These are phyloP conservation scores for Papiliotrema nemorosa DNA, from an alignment of 1,284 basidiomycete species.

Conservation along the genomic window DNA sequence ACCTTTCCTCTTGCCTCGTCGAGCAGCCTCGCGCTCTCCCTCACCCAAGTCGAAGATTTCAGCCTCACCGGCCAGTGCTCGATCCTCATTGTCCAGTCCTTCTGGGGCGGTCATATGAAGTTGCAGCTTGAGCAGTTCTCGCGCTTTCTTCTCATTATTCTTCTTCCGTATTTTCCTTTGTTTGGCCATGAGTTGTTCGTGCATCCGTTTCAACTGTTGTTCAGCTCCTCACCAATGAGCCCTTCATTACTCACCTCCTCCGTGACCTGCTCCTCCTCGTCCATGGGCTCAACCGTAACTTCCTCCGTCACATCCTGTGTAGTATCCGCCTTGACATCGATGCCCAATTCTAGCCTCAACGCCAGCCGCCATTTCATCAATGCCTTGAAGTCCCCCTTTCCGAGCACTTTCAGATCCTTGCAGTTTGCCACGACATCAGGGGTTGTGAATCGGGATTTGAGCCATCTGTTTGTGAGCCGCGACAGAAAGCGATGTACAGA, in stretches of 20 bases:
- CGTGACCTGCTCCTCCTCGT: conserved; percentile 83
- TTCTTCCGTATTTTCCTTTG: conserved; percentile 78
- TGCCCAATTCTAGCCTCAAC: conserved; percentile 78
- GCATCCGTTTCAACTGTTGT: conserved; percentile 58
- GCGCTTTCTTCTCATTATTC: conserved; percentile 83
- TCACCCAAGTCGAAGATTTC: conserved; percentile 81
- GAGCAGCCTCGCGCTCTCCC: conserved; percentile 56
- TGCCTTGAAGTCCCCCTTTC: conserved; percentile 94
- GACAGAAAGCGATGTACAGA: too few relatives aligned
- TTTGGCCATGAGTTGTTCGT: conserved; percentile 69
- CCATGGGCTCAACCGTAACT: conserved; percentile 70
- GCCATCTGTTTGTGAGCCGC: too few relatives aligned
- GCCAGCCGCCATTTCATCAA: conserved; percentile 86
- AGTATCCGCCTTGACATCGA: conserved; percentile 71
- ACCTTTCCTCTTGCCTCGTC: conserved; percentile 50
- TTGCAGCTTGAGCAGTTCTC: conserved; percentile 91
- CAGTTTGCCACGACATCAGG: conserved; percentile 77
- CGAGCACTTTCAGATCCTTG: conserved; percentile 92
- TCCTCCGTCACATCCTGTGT: conserved; percentile 72
- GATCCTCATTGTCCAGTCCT: conserved; percentile 75
- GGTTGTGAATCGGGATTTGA: conserved; percentile 67
- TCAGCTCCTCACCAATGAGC: neutral
- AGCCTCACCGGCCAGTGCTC: conserved; percentile 57
- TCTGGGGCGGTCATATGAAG: conserved; percentile 97
- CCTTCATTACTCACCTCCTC: conserved; percentile 63